A percentile compares a stretch with the other conserved stretches of the same genome.
phyloP scores from a whole-genome alignment of 2,329 filamentous ascomycete genomes.

The Akanthomyces lecanii region DNA sequence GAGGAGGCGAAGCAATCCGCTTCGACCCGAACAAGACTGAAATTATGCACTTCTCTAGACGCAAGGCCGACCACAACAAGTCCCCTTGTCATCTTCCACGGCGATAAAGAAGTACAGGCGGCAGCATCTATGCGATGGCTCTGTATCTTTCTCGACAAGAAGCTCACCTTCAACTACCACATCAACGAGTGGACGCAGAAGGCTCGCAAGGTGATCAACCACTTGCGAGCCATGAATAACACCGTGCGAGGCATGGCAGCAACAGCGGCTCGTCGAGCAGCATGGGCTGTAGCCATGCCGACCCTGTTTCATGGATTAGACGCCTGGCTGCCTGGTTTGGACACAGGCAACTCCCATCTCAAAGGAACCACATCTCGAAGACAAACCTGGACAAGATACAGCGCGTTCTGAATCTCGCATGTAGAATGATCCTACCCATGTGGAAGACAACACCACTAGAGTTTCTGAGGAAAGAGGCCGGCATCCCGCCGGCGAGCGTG shows the following conservation, averaged over 20 bases:
- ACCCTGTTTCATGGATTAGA: slow-evolving; percentile 6
- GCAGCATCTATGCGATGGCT: neutral
- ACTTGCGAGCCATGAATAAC: too few species aligned
- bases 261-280: neutral
- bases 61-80: neutral
- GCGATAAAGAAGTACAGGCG: slow-evolving; percentile 4
- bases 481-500: neutral
- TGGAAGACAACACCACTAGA: neutral
- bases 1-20: neutral
- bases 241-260: too few species aligned
- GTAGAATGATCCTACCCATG: too few species aligned
- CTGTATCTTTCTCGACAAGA: slow-evolving; percentile 5
- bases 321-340: neutral
- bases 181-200: neutral
- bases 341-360: neutral
- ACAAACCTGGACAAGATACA: too few species aligned
- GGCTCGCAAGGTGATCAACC: neutral
- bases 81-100: neutral
- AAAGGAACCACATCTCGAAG: too few species aligned
- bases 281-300: neutral
- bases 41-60: neutral
- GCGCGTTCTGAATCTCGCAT: too few species aligned
- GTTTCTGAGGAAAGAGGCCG: slow-evolving; percentile 3
- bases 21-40: too few species aligned
- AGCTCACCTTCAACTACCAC: slow-evolving; percentile 9